Percentiles rank a stretch among this genome's conserved stretches.
phyloP scores from a whole-genome alignment of 257 asterid species.

The Schizonepeta tenuifolia region DNA sequence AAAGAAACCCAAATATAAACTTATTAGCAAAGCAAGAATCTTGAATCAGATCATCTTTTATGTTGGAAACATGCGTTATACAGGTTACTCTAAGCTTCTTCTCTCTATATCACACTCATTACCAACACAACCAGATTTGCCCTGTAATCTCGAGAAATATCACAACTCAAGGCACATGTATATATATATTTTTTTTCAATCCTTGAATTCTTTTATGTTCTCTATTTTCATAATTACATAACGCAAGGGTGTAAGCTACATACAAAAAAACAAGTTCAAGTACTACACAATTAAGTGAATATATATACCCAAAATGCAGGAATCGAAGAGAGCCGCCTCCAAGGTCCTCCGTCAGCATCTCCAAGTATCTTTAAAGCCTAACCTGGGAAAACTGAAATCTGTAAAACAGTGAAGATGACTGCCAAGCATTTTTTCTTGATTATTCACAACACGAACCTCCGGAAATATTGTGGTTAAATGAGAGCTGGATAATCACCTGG shows the following conservation, averaged over 20 bases:
- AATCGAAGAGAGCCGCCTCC: slow-evolving; percentile 93
- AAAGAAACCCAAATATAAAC: slow-evolving; percentile 8
- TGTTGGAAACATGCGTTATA: not conserved
- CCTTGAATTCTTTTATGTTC: not conserved
- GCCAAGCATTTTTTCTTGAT: slow-evolving; percentile 19
- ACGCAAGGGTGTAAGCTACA: not conserved
- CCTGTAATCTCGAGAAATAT: not conserved
- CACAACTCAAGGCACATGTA: not conserved
- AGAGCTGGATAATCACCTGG: slow-evolving; percentile 90
- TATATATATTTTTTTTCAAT: not conserved
- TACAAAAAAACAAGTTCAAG: not conserved
- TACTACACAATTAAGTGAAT: not conserved
- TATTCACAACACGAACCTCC: slow-evolving; percentile 61
- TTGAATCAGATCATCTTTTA: slow-evolving; percentile 1
- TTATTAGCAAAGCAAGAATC: slow-evolving; percentile 9
- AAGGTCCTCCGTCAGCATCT: slow-evolving; percentile 99
- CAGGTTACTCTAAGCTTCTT: not conserved
- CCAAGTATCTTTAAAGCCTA: slow-evolving; percentile 94
- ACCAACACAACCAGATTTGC: not conserved
- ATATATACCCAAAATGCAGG: slow-evolving; percentile 99
- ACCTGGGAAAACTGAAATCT: slow-evolving; percentile 56
- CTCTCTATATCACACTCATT: slow-evolving; percentile 1
- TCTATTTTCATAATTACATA: slow-evolving; percentile 5
- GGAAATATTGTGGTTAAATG: slow-evolving; percentile 97
- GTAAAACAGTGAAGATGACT: slow-evolving; percentile 18